Conservation (phyloP, 2,329 filamentous ascomycete genomes). For the Microsporum audouinii region DNA sequence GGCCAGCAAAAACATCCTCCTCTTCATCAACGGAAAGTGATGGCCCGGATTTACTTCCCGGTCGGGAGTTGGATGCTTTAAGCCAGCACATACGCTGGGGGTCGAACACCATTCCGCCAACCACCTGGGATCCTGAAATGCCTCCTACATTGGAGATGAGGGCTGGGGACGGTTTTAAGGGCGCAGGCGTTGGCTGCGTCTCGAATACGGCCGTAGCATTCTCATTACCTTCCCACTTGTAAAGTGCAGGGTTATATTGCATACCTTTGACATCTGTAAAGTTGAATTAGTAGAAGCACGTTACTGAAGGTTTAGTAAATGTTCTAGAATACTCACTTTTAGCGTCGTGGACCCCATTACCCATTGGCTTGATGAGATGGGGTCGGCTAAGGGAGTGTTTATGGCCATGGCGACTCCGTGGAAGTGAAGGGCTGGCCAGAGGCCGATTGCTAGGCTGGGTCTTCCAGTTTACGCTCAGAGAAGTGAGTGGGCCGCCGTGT, state of each 20-base stretch:
- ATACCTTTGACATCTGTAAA: conserved; percentile 74
- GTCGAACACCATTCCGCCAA: conserved; percentile 98
- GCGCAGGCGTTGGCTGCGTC: conserved; percentile 34
- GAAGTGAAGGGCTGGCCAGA: conserved; percentile 39
- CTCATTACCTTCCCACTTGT: conserved; percentile 93
- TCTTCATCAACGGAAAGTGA: conserved; percentile 58
- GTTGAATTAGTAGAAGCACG: conserved; percentile 14
- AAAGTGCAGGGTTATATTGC: conserved; percentile 82
- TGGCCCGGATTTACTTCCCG: conserved; percentile 26
- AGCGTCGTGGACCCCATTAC: conserved; percentile 57
- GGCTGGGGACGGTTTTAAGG: conserved; percentile 44
- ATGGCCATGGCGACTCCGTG: conserved; percentile 36
- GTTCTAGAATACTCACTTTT: conserved; percentile 53
- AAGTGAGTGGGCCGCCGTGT: conserved; percentile 34
- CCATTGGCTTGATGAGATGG: conserved; percentile 77
- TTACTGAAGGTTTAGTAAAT: not conserved
- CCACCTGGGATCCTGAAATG: conserved; percentile 78
- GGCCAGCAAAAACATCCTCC: conserved; percentile 85
- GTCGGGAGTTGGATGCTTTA: conserved; percentile 51
- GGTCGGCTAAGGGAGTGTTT: conserved; percentile 47
- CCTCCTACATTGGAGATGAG: conserved; percentile 84
- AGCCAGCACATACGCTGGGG: conserved; percentile 97
- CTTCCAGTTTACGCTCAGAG: conserved; percentile 50
- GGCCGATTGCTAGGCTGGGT: conserved; percentile 42
- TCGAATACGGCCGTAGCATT: conserved; percentile 73